Evolutionary conservation across 768 basidiomycete species (phyloP).

Genomic region (Dioszegia crocea): DNA sequence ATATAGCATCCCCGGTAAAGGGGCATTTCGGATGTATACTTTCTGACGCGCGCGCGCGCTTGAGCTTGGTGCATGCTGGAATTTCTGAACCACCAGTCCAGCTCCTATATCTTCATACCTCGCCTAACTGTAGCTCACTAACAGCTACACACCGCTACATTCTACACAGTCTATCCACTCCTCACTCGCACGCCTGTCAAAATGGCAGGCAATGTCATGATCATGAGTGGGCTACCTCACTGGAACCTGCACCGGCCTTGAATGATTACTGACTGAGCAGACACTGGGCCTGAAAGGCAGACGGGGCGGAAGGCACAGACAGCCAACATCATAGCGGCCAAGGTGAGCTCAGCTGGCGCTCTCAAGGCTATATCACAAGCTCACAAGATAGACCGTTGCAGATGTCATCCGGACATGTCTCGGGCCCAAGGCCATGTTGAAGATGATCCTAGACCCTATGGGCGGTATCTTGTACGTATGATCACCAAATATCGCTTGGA

Average conservation of each 20-base stretch:
- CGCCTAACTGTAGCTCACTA: neutral
- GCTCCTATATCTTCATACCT: neutral
- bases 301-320: constrained; percentile 92
- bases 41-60: neutral
- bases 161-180: too few species aligned
- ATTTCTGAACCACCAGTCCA: constrained; percentile 8
- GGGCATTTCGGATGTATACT: neutral
- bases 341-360: constrained; percentile 56
- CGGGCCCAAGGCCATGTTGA: constrained; percentile 96
- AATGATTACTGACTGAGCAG: constrained; percentile 51
- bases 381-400: constrained; percentile 70
- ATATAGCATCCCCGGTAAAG: neutral
- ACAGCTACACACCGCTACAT: neutral
- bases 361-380: neutral
- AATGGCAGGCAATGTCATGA: constrained; percentile 39
- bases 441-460: constrained; percentile 99
- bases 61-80: constrained; percentile 1
- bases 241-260: neutral
- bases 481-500: too few species aligned
- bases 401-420: constrained; percentile 97
- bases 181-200: constrained; percentile 1
- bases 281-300: constrained; percentile 89
- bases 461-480: constrained; percentile 84
- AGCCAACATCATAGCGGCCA: constrained; percentile 94
- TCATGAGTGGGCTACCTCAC: constrained; percentile 46